phyloP scores from a whole-genome alignment of 1,284 basidiomycete species.

The Lentinus polychrous region DNA sequence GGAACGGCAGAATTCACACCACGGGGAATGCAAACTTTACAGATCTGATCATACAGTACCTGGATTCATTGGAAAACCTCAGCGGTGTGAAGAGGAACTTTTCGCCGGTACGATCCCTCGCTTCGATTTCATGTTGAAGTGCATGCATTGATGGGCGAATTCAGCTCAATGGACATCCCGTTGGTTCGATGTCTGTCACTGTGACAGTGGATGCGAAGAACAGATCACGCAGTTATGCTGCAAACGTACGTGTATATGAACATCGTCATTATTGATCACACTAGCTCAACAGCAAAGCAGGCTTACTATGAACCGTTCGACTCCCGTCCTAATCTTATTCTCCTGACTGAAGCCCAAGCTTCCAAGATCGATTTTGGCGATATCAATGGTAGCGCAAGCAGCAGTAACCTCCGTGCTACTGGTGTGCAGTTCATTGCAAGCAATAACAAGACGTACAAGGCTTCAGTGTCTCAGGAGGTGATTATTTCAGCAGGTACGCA shows the following conservation, averaged over 20 bases:
- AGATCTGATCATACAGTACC: not conserved
- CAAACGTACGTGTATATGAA: not conserved
- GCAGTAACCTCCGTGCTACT: not conserved
- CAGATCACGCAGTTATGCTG: not conserved
- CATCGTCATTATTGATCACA: too few species aligned
- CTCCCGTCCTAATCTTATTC: not conserved
- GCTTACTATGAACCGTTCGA: conserved; percentile 8
- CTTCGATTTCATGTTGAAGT: too few species aligned
- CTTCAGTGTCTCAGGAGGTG: not conserved
- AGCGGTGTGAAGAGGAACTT: not conserved
- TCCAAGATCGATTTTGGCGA: not conserved
- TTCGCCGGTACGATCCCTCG: not conserved
- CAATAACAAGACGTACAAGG: not conserved
- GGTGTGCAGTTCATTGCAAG: not conserved
- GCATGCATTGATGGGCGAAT: too few species aligned
- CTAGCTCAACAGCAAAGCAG: not conserved
- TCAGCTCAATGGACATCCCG: too few species aligned
- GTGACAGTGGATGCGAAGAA: not conserved
- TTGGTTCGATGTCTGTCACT: not conserved
- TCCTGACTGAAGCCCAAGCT: not conserved
- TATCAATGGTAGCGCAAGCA: not conserved
- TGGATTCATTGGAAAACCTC: not conserved
- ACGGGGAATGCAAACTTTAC: not conserved
- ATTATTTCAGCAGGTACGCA: not conserved
- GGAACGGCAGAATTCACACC: not conserved